Evolutionary conservation across 768 basidiomycete species (phyloP), one percentile per base, ranked within the genome.

Genomic region (Hydnomerulius pinastri): DNA sequence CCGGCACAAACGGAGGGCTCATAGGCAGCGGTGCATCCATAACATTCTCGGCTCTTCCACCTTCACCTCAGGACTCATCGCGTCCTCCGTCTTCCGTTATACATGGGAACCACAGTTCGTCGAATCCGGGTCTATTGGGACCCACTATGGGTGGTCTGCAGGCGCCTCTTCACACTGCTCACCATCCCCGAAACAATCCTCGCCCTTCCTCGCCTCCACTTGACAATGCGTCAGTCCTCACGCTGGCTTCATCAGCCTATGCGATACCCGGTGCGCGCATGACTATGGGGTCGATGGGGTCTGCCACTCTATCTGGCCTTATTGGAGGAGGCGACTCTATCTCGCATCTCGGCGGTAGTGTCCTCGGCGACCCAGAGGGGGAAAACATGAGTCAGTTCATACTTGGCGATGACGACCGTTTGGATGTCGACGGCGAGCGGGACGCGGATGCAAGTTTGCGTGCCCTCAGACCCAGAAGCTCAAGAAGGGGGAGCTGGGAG

Each of bases 111-210:
- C n/a, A 30, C 3, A 32, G 36, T 36, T 51, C 66, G 12, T 50
- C 66, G 13, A 73, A 69, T 36, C 62, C 71, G 33, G 67, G 66
- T 27, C 62, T 58, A 36, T 59, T 68, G 39, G 69, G 60, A 50
- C 53, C 56, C 44, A 54, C 61, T 18, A 56, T 56, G 8, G 64
- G 67, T 50, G 60, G 65, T 25, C 55, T 87, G 15, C 91, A 94
- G 63, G 91, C 92, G 8, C 96, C 95, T 0, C 78, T 88, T 29
- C 92, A 96, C 65, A 92, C 93, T 0, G 73, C 81, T n/a, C 92
- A 92, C 46, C 93, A 98, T 71, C 95, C 96, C 9, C 83, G 93
- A 39, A 92, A 97, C 68, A 99, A 99, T 63, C 96, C 96, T 1
- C 84, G 90, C 20, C 96, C 97, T 20, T 87, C 88, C 13, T 91